Evolutionary conservation across 2,329 filamentous ascomycete species (phyloP).

Genomic region (Aspergillus quadricinctus): DNA sequence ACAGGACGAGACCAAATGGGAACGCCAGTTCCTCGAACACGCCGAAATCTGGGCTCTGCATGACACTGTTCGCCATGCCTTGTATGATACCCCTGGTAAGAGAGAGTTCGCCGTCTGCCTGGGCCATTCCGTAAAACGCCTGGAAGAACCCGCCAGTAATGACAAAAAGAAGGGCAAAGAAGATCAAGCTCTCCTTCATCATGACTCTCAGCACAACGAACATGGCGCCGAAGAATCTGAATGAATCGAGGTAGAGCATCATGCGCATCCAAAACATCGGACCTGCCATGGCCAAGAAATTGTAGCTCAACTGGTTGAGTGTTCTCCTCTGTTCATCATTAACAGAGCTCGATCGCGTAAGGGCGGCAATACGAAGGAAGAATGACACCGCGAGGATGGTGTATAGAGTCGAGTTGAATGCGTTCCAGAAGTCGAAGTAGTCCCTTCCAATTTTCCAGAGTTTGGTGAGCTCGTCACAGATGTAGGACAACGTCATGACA

Average conservation of each 20-base stretch:
- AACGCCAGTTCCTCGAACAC: conserved; percentile 88
- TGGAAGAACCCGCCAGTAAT: conserved; percentile 79
- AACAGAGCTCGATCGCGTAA: conserved; percentile 56
- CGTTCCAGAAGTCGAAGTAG: conserved; percentile 95
- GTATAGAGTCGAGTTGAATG: conserved; percentile 85
- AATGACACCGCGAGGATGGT: conserved; percentile 73
- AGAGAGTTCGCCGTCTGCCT: conserved; percentile 65
- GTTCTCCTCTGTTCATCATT: conserved; percentile 50
- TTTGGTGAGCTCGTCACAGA: conserved; percentile 82
- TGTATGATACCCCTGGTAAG: conserved; percentile 43
- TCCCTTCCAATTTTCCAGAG: conserved; percentile 90
- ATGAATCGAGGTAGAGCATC: conserved; percentile 84
- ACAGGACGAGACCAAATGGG: conserved; percentile 89
- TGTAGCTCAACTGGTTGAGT: conserved; percentile 82
- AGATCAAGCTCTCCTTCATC: conserved; percentile 93
- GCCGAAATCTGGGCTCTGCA: conserved; percentile 85
- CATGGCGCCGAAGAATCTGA: conserved; percentile 98
- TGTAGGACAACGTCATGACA: conserved; percentile 83
- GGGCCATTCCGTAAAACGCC: conserved; percentile 87
- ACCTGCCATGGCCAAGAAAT: conserved; percentile 86
- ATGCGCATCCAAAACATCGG: conserved; percentile 97
- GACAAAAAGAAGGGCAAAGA: conserved; percentile 84
- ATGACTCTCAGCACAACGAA: conserved; percentile 92
- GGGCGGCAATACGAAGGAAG: conserved; percentile 70
- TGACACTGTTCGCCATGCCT: conserved; percentile 76